phyloP scores from a whole-genome alignment of 2,329 filamentous ascomycete genomes.

The Penicillium vulpinum region DNA sequence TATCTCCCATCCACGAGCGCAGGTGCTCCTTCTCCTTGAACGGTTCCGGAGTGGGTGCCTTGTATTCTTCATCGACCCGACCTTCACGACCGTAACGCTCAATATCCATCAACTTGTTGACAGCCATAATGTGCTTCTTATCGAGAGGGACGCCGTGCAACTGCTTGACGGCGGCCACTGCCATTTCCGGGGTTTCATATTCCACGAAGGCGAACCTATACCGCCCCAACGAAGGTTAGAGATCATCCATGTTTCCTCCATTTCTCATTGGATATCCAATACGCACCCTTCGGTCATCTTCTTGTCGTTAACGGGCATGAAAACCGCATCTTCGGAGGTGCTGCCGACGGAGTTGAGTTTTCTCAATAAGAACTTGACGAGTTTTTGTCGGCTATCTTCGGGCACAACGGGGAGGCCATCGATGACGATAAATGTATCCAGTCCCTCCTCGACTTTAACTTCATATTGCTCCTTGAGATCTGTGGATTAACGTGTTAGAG shows the following conservation, averaged over 20 bases:
- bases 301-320: conserved; percentile 90
- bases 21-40: conserved; percentile 94
- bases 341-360: conserved; percentile 85
- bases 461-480: conserved; percentile 94
- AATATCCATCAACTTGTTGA: conserved; percentile 98
- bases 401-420: conserved; percentile 89
- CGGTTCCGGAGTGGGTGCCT: conserved; percentile 73
- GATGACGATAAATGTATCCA: conserved; percentile 94
- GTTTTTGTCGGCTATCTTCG: conserved; percentile 87
- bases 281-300: conserved; percentile 82
- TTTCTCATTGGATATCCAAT: background rate
- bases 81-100: conserved; percentile 95
- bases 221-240: conserved; percentile 3
- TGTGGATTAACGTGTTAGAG: conserved; percentile 29
- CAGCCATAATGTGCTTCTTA: conserved; percentile 91
- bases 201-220: conserved; percentile 93
- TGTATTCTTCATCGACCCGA: conserved; percentile 87
- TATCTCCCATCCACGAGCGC: conserved; percentile 87
- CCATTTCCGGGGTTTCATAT: conserved; percentile 87
- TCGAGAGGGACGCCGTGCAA: conserved; percentile 86
- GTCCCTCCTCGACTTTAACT: conserved; percentile 90
- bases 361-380: conserved; percentile 93
- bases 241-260: background rate
- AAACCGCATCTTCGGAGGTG: conserved; percentile 81
- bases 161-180: conserved; percentile 81